phyloP scores from a whole-genome alignment of 1,284 basidiomycete species.

The Tylopilus sp. region DNA sequence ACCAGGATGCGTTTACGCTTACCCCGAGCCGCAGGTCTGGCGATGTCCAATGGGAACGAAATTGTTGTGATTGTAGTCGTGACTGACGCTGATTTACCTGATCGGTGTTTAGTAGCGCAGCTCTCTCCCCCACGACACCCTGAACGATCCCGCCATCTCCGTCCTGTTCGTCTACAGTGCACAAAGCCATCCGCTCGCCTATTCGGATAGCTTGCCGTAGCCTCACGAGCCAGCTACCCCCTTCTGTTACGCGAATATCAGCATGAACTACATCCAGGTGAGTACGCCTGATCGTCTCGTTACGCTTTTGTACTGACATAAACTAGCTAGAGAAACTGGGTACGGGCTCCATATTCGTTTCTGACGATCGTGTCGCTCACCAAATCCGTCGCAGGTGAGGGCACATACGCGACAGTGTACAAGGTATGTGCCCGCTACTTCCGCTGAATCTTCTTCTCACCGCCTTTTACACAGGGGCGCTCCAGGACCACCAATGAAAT shows the following conservation, averaged over 20 bases:
- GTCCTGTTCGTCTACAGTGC: neutral
- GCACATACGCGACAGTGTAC: conserved; percentile 88
- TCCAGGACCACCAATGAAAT: conserved; percentile 86
- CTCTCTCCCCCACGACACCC: neutral
- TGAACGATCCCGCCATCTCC: neutral
- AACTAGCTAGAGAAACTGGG: conserved; percentile 34
- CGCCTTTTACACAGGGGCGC: conserved; percentile 55
- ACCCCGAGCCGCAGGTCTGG: conserved; percentile 1
- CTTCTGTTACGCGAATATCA: neutral
- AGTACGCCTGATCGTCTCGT: conserved; percentile 2
- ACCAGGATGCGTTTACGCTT: neutral
- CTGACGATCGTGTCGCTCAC: conserved; percentile 8
- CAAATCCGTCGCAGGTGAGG: conserved; percentile 54
- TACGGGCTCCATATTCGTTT: conserved; percentile 10
- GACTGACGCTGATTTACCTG: conserved; percentile 1
- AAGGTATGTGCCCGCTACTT: conserved; percentile 52
- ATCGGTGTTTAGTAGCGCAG: conserved; percentile 13
- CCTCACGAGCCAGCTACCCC: neutral
- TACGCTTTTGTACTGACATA: conserved; percentile 11
- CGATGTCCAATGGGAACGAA: neutral
- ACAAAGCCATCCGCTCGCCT: conserved; percentile 1
- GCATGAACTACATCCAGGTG: conserved; percentile 36
- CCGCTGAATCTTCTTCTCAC: conserved; percentile 5
- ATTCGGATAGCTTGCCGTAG: conserved; percentile 5
- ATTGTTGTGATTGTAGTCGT: neutral